A percentile compares a stretch with the other conserved stretches of the same genome.
Conservation (phyloP, 305 asterid genomes). For the Lippia alba region DNA sequence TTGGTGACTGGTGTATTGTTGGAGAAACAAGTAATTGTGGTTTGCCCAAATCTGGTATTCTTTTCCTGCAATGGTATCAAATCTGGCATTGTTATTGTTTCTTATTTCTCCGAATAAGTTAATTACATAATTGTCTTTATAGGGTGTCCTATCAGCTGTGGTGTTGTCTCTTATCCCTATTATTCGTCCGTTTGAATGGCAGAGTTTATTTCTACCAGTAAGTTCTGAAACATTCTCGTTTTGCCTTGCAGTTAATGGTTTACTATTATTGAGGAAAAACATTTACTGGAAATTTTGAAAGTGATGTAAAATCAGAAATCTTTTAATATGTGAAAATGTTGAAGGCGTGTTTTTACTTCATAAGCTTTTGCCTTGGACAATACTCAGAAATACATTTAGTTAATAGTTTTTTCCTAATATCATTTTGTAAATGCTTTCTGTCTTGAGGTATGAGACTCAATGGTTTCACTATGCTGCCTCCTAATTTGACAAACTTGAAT, state of each 20-base stretch:
- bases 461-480: constrained; percentile 14
- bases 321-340: background rate
- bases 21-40: constrained; percentile 83
- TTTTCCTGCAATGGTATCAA: constrained; percentile 15
- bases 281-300: constrained; percentile 15
- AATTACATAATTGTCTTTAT: constrained; percentile 33
- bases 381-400: constrained; percentile 20
- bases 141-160: constrained; percentile 90
- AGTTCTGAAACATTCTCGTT: constrained; percentile 44
- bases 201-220: constrained; percentile 97
- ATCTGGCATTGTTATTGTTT: constrained; percentile 22
- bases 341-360: constrained; percentile 15
- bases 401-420: constrained; percentile 9
- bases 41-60: constrained; percentile 90
- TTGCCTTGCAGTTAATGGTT: constrained; percentile 24
- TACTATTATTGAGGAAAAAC: background rate
- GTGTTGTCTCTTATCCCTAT: constrained; percentile 88
- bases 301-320: background rate
- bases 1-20: constrained; percentile 79
- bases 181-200: constrained; percentile 98
- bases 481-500: constrained; percentile 4
- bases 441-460: constrained; percentile 19
- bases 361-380: constrained; percentile 13
- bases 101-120: constrained; percentile 27
- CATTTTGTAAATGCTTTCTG: constrained; percentile 4